Base-by-base conservation (phyloP, 805 yeast species). In the Saccharomyces jurei region DNA sequence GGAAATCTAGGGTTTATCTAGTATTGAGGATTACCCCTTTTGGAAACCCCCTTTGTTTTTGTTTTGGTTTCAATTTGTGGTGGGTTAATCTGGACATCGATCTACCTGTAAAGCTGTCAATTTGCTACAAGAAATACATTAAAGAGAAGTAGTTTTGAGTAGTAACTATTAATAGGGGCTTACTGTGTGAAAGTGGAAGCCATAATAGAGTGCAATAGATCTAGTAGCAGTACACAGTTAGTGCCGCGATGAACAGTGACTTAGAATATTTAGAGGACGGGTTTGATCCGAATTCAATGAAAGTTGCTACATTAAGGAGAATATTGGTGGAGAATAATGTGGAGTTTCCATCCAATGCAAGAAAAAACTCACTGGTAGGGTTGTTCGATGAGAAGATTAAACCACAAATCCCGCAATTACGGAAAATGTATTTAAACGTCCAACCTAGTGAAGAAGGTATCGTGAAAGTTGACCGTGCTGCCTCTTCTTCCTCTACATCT, bases 241-340 rank as follows among this genome's bases (percentile, higher is more conserved):
- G 53, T 28, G 32, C 46, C 44, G 25, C 44, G 26, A 41, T 48
- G 29, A 29, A 50, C 26, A 28, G 36, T 50, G 61, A 54, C 30
- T 31, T 26, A 14, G 63, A 60, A 22, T 61, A 64, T 54, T 44
- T 65, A 50, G 47, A 63, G 31, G 53, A 66, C 69, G 88, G 77
- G n/a, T 89, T 87, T 68, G 83, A 89, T 65, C 86, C 92, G 6
- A 71, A 77, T 27, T 72, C 77, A 44, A 72, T 86, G 59, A 86
- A 82, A 51, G 83, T 88, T 25, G 81, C 90, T 3, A 81, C 87
- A 56, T 74, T 92, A 64, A 78, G 94, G 62, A 78, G 82, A 25
- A 77, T 89, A 25, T 74, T 92, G 52, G 69, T 75, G 11, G 83
- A 80, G 53, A 79, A 89, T 64, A 76, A 79, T n/a, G 74, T 91